Percentiles rank a stretch among this genome's conserved stretches.
Evolutionary conservation across 768 basidiomycete genomes (phyloP).

Genomic region (Amanita subjunquillea): DNA sequence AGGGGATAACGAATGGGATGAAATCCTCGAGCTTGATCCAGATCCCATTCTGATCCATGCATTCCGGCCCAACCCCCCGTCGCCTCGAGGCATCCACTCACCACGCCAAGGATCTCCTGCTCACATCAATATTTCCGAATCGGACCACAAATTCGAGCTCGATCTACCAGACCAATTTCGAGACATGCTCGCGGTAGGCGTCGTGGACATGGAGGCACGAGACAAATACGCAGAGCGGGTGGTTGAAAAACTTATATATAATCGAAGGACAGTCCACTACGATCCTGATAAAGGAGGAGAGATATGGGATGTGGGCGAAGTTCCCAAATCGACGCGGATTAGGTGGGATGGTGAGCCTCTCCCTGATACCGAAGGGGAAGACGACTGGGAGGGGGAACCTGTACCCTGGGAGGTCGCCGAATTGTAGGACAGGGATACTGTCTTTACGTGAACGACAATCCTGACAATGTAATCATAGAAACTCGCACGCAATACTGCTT

Average conservation of each 20-base stretch:
- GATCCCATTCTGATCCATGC: slow-evolving; percentile 24
- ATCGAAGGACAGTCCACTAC: slow-evolving; percentile 43
- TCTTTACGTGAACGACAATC: background rate
- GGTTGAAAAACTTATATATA: slow-evolving; percentile 51
- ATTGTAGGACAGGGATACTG: slow-evolving; percentile 28
- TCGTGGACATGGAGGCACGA: slow-evolving; percentile 28
- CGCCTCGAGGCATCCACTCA: slow-evolving; percentile 16
- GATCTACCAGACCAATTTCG: slow-evolving; percentile 59
- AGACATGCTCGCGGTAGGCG: slow-evolving; percentile 52
- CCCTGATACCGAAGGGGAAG: slow-evolving; percentile 33
- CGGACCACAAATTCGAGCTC: slow-evolving; percentile 36
- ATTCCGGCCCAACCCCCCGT: slow-evolving; percentile 12
- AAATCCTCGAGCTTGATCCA: slow-evolving; percentile 18
- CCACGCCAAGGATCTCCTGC: slow-evolving; percentile 9
- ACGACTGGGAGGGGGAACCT: slow-evolving; percentile 77
- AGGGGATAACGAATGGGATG: slow-evolving; percentile 16
- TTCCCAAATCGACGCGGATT: slow-evolving; percentile 14
- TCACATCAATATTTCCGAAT: slow-evolving; percentile 8
- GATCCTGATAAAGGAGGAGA: slow-evolving; percentile 58
- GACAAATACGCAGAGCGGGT: slow-evolving; percentile 40
- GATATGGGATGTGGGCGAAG: slow-evolving; percentile 71
- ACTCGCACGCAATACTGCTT: background rate
- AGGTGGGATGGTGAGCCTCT: slow-evolving; percentile 13
- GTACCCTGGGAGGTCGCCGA: slow-evolving; percentile 78
- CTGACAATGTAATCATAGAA: background rate